These are phyloP conservation scores for Trichocomaceae sp. DNA, from an alignment of 2,329 filamentous ascomycete species.

Conservation along the genomic window DNA sequence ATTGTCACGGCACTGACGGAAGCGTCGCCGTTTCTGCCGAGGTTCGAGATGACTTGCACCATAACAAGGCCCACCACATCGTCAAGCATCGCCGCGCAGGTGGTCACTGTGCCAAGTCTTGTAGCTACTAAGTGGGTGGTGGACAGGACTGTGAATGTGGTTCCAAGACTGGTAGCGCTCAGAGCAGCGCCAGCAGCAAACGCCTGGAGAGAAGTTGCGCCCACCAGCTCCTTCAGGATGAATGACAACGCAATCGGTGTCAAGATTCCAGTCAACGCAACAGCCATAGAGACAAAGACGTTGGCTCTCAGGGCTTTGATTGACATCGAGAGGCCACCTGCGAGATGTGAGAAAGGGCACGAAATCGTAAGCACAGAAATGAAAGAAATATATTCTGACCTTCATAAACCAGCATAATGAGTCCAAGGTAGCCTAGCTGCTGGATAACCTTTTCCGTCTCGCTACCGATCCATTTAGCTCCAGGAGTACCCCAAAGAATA, in stretches of 20 bases:
- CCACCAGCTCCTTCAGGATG: constrained; percentile 45
- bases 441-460: constrained; percentile 52
- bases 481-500: constrained; percentile 63
- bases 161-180: constrained; percentile 68
- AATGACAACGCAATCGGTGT: constrained; percentile 63
- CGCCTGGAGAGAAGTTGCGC: constrained; percentile 51
- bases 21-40: constrained; percentile 40
- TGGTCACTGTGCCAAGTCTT: constrained; percentile 56
- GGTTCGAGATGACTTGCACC: constrained; percentile 65
- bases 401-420: constrained; percentile 68
- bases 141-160: constrained; percentile 58
- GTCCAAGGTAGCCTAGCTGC: constrained; percentile 64
- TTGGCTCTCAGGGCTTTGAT: constrained; percentile 54
- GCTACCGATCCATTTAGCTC: constrained; percentile 51
- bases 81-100: constrained; percentile 72
- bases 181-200: constrained; percentile 69
- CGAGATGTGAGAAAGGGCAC: neutral
- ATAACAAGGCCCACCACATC: constrained; percentile 72
- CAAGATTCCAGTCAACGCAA: constrained; percentile 60
- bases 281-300: constrained; percentile 51
- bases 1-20: constrained; percentile 32
- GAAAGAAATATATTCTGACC: constrained; percentile 34
- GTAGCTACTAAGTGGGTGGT: constrained; percentile 54
- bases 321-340: constrained; percentile 49
- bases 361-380: neutral